Evolutionary conservation across 106 monocot genomes (phyloP).

Genomic region (Acorus gramineus): DNA sequence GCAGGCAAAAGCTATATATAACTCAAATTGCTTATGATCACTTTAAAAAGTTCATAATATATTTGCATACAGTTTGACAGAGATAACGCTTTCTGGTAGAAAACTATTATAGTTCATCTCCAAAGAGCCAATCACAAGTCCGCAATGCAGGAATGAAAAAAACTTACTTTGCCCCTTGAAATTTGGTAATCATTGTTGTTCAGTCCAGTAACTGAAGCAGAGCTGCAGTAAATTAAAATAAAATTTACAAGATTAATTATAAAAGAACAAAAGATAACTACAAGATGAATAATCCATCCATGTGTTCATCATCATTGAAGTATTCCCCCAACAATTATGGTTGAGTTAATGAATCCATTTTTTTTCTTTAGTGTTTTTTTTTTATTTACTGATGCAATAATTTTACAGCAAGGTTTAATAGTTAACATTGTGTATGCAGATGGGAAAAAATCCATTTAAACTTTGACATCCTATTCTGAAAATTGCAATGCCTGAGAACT

Average conservation of each 20-base stretch:
- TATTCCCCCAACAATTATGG: too few species aligned
- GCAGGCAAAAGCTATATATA: conserved; percentile 1
- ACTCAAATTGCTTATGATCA: background rate
- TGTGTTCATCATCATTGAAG: too few species aligned
- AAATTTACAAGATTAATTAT: background rate
- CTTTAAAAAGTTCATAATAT: background rate
- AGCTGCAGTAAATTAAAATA: conserved; percentile 38
- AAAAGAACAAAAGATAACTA: background rate
- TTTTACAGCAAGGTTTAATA: too few species aligned
- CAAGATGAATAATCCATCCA: too few species aligned
- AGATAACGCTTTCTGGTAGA: too few species aligned
- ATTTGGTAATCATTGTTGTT: conserved; percentile 99
- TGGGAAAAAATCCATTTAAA: too few species aligned
- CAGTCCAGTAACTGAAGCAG: conserved; percentile 67
- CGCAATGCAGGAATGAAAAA: background rate
- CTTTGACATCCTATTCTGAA: background rate
- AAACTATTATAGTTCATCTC: background rate
- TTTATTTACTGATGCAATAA: too few species aligned
- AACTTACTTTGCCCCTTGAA: conserved; percentile 60
- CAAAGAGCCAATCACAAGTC: background rate
- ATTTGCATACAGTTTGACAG: too few species aligned
- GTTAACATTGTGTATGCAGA: too few species aligned
- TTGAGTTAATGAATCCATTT: too few species aligned
- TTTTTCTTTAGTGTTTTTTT: too few species aligned
- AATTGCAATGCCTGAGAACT: conserved; percentile 2